Evolutionary conservation across 495 filamentous ascomycete genomes (phyloP).

Genomic region (Podospora pseudoanserina): DNA sequence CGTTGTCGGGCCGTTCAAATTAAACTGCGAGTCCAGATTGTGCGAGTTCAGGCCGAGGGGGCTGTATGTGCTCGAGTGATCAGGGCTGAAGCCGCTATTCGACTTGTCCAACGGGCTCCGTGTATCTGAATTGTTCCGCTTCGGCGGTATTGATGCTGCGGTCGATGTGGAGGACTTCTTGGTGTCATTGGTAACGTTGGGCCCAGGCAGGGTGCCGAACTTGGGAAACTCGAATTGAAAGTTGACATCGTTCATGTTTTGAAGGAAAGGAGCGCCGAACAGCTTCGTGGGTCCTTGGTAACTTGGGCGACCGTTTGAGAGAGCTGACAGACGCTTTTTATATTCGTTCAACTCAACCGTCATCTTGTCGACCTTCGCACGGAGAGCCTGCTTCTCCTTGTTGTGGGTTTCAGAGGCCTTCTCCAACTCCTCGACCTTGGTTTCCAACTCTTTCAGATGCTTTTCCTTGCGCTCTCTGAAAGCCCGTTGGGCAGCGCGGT

Average conservation of each 20-base stretch:
- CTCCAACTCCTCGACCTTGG: constrained; percentile 88
- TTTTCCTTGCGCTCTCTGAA: constrained; percentile 98
- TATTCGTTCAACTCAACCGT: constrained; percentile 85
- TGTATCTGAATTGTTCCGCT: constrained; percentile 27
- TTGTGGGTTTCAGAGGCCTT: constrained; percentile 77
- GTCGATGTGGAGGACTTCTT: constrained; percentile 28
- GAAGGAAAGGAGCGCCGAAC: constrained; percentile 49
- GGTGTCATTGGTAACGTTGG: constrained; percentile 48
- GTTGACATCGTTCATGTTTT: constrained; percentile 65
- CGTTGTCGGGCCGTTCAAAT: constrained; percentile 32
- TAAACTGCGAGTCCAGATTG: constrained; percentile 51
- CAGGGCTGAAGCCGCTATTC: constrained; percentile 28
- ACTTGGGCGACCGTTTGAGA: constrained; percentile 35
- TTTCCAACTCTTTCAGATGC: constrained; percentile 92
- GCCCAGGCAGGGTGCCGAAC: constrained; percentile 72
- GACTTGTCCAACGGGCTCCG: constrained; percentile 32
- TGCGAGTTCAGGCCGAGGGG: constrained; percentile 27
- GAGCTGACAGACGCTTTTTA: constrained; percentile 72
- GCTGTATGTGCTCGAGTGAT: constrained; percentile 25
- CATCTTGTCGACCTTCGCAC: constrained; percentile 81
- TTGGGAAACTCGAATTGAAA: constrained; percentile 92
- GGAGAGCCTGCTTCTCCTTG: constrained; percentile 80
- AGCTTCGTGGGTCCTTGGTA: constrained; percentile 23
- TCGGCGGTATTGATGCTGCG: constrained; percentile 21
- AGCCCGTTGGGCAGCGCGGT: constrained; percentile 91